Percentiles rank a stretch among this genome's conserved stretches.
Conservation (phyloP, 2,329 filamentous ascomycete genomes). For the Epichloe aotearoae region DNA sequence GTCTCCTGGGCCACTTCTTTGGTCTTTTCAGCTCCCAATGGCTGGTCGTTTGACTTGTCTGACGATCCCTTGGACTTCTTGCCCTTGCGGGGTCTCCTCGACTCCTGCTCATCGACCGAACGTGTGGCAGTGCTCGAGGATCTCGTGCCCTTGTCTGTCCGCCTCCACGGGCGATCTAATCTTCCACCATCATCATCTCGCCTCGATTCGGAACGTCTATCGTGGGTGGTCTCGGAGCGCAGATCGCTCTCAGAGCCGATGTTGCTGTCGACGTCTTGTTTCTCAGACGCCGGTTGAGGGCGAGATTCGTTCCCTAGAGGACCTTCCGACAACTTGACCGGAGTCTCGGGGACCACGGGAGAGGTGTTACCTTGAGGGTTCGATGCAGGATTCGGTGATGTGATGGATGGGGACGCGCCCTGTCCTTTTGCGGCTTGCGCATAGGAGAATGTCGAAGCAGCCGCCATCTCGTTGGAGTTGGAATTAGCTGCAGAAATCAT, state of each 20-base stretch:
- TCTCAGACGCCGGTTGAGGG: conserved; percentile 14
- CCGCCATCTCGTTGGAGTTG: conserved; percentile 33
- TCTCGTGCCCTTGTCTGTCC: conserved; percentile 37
- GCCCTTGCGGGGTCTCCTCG: conserved; percentile 36
- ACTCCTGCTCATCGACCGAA: conserved; percentile 46
- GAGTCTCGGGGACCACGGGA: conserved; percentile 13
- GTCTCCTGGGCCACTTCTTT: conserved; percentile 29
- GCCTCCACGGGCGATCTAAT: conserved; percentile 27
- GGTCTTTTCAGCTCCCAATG: conserved; percentile 42
- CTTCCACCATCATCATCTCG: conserved; percentile 26
- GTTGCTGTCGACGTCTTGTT: conserved; percentile 21
- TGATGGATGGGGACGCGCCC: conserved; percentile 24
- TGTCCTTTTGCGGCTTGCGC: conserved; percentile 83
- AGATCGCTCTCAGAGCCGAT: conserved; percentile 25
- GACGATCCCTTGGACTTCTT: conserved; percentile 44
- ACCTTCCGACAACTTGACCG: conserved; percentile 14
- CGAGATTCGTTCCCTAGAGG: conserved; percentile 12
- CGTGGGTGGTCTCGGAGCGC: conserved; percentile 21
- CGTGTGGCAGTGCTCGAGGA: conserved; percentile 52
- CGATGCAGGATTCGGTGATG: conserved; percentile 12
- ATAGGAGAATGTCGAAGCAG: conserved; percentile 66
- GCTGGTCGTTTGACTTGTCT: conserved; percentile 34
- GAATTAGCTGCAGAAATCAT: conserved; percentile 15
- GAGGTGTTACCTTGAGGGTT: conserved; percentile 15
- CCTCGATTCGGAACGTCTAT: conserved; percentile 19